Percentiles rank a stretch among this genome's conserved stretches.
phyloP scores from a whole-genome alignment of 75 land plant genomes.

The Selaginella moellendorffii region DNA sequence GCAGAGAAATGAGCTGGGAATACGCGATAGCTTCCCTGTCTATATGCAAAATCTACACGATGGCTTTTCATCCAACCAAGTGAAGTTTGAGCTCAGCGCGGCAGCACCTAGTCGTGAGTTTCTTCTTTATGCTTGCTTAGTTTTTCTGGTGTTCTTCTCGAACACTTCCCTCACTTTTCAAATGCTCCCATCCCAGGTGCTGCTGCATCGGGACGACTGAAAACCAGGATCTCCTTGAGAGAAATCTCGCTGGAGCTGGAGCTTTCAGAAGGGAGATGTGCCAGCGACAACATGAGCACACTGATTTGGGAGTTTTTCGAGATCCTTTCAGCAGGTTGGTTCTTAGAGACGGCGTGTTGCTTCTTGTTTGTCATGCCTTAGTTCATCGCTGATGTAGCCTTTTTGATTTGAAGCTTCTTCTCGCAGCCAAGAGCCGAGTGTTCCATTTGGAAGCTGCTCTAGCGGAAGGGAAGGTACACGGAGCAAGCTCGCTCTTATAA shows the following conservation, averaged over 20 bases:
- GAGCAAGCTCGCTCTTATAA: background rate
- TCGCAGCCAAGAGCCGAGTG: slow-evolving; percentile 6
- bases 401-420: slow-evolving; percentile 3
- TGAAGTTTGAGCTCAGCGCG: background rate
- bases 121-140: too few species aligned
- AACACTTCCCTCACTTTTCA: background rate
- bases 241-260: background rate
- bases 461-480: background rate
- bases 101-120: background rate
- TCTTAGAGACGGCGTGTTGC: background rate
- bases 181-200: background rate
- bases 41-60: background rate
- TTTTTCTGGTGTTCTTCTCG: too few species aligned
- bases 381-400: background rate
- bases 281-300: slow-evolving; percentile 6
- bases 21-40: background rate
- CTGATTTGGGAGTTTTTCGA: slow-evolving; percentile 5
- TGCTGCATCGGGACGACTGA: background rate
- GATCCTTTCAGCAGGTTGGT: background rate
- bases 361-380: too few species aligned
- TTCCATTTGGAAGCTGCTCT: background rate
- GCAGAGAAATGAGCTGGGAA: background rate
- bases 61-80: background rate
- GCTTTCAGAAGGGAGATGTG: background rate
- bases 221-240: background rate